A percentile compares a stretch with the other conserved stretches of the same genome.
phyloP scores from a whole-genome alignment of 1,284 basidiomycete genomes.

The Porogramme epimiltina region DNA sequence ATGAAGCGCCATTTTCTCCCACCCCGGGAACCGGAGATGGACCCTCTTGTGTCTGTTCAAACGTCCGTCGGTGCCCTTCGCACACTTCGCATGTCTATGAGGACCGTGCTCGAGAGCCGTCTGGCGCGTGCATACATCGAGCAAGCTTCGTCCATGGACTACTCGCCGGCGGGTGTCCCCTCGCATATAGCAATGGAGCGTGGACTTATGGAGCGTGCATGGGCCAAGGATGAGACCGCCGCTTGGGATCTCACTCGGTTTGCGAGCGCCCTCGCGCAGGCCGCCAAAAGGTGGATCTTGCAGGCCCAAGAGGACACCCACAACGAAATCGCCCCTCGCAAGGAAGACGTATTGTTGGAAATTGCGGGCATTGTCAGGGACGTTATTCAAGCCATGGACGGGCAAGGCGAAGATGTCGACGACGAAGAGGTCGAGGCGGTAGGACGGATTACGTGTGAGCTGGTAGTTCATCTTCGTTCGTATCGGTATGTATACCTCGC shows the following conservation, averaged over 20 bases:
- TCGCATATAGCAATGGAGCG: constrained; percentile 57
- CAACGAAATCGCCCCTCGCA: constrained; percentile 23
- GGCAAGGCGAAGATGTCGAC: constrained; percentile 58
- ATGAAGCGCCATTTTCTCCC: constrained; percentile 54
- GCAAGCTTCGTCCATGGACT: constrained; percentile 50
- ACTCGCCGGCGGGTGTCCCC: constrained; percentile 60
- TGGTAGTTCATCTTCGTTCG: constrained; percentile 57
- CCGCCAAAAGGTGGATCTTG: constrained; percentile 59
- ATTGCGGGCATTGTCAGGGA: constrained; percentile 68
- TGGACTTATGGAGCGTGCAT: constrained; percentile 69
- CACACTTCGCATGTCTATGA: constrained; percentile 63
- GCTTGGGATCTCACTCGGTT: constrained; percentile 66
- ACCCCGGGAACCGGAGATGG: constrained; percentile 10
- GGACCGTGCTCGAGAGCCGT: constrained; percentile 58
- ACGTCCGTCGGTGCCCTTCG: constrained; percentile 67
- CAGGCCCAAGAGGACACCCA: constrained; percentile 26
- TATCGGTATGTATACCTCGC: constrained; percentile 46
- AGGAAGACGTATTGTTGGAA: constrained; percentile 67
- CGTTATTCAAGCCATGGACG: constrained; percentile 70
- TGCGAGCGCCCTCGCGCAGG: constrained; percentile 52
- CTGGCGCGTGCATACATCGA: constrained; percentile 67
- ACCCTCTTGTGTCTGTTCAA: constrained; percentile 35
- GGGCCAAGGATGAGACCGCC: constrained; percentile 60
- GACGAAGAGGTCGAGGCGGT: constrained; percentile 66
- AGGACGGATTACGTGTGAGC: constrained; percentile 57